Evolutionary conservation across 1,284 basidiomycete species (phyloP).

Genomic region (Dichomitus squalens): DNA sequence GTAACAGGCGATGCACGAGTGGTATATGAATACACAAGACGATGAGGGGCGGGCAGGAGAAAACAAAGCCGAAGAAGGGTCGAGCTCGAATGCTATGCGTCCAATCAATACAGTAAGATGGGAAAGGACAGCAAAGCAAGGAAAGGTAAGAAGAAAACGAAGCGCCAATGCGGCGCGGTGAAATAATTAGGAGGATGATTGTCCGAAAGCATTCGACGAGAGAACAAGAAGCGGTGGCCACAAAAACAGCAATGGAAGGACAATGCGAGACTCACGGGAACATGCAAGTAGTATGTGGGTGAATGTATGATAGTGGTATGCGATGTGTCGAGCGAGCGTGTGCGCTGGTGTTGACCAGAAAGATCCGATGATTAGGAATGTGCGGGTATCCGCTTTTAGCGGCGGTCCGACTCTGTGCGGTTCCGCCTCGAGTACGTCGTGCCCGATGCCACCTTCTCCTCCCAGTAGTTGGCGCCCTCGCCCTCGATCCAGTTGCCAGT

Average conservation of each 20-base stretch:
- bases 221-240: constrained; percentile 8
- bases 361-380: not conserved
- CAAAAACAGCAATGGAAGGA: not conserved
- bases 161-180: not conserved
- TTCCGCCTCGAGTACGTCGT: constrained; percentile 37
- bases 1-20: constrained; percentile 3
- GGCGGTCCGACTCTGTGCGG: constrained; percentile 32
- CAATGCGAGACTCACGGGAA: not conserved
- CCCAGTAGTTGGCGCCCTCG: constrained; percentile 65
- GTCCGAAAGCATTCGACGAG: constrained; percentile 7
- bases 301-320: not conserved
- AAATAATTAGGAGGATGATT: constrained; percentile 17
- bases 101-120: constrained; percentile 14
- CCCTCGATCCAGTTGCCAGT: constrained; percentile 66
- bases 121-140: constrained; percentile 1
- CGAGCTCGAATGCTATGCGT: constrained; percentile 6
- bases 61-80: not conserved
- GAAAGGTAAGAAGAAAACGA: not conserved
- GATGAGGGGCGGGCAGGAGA: not conserved
- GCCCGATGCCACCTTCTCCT: constrained; percentile 51
- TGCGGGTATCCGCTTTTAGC: constrained; percentile 18
- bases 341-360: not conserved
- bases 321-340: not conserved
- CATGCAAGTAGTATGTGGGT: not conserved
- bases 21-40: constrained; percentile 16